phyloP scores from a whole-genome alignment of 148 eudicot species.

The Polygonum aviculare region DNA sequence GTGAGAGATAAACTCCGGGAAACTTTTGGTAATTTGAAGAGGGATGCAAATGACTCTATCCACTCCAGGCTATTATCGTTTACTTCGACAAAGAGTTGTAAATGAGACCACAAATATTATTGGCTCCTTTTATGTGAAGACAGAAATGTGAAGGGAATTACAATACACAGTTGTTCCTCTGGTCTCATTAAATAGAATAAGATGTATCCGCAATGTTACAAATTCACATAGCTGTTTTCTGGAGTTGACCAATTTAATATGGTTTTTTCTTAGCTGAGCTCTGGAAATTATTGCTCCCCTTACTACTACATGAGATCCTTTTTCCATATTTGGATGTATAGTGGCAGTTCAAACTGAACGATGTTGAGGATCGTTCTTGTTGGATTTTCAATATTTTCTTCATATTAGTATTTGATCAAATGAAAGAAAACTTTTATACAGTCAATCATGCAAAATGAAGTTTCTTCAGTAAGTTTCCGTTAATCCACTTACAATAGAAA shows the following conservation, averaged over 20 bases:
- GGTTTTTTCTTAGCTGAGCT: not conserved
- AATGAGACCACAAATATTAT: not conserved
- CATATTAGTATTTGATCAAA: not conserved
- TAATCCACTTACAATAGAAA: no score
- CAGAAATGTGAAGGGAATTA: not conserved
- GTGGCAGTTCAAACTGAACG: not conserved
- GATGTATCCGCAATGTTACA: not conserved
- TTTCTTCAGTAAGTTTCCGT: not conserved
- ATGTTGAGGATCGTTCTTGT: not conserved
- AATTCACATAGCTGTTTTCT: not conserved
- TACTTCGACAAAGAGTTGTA: not conserved
- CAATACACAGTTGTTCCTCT: not conserved
- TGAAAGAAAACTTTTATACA: not conserved
- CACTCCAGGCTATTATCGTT: not conserved
- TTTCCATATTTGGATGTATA: not conserved
- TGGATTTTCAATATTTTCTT: not conserved
- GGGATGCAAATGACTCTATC: not conserved
- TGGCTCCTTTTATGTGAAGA: not conserved
- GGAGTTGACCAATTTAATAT: not conserved
- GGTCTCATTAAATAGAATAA: not conserved
- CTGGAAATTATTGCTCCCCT: not conserved
- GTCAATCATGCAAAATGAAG: not conserved
- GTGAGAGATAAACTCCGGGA: not conserved
- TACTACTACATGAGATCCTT: not conserved
- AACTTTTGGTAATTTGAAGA: not conserved